phyloP scores from a whole-genome alignment of 2,329 filamentous ascomycete genomes.

The Arthrobotrys sphaeroides region DNA sequence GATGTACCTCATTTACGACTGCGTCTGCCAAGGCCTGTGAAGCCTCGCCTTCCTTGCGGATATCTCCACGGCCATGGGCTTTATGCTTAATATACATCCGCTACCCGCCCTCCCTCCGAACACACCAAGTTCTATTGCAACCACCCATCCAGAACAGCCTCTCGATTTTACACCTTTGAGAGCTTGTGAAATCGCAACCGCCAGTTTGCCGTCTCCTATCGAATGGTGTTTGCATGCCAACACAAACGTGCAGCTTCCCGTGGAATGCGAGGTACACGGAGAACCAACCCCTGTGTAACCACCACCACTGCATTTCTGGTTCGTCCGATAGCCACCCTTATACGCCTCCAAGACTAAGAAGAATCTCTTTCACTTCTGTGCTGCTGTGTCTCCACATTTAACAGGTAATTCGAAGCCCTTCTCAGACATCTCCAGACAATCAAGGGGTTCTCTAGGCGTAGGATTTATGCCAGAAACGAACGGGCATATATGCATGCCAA shows the following conservation, averaged over 20 bases:
- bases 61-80: too few species aligned
- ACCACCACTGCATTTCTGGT: neutral
- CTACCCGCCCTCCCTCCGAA: neutral
- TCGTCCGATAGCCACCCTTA: neutral
- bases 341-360: neutral
- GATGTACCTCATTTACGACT: neutral
- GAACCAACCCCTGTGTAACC: slow-evolving; percentile 19
- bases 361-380: neutral
- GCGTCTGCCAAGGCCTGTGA: neutral
- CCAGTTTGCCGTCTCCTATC: neutral
- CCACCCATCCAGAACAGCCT: neutral
- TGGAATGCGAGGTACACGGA: slow-evolving; percentile 9
- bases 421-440: slow-evolving; percentile 39
- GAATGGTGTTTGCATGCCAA: neutral
- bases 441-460: neutral
- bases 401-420: neutral
- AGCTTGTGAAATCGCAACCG: neutral
- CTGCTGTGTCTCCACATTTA: neutral
- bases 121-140: neutral
- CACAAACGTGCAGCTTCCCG: slow-evolving; percentile 29
- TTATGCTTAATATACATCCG: too few species aligned
- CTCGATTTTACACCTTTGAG: neutral
- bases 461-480: slow-evolving; percentile 23
- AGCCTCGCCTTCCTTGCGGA: neutral
- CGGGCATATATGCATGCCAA: slow-evolving; percentile 22